Evolutionary conservation across 1,139 yeast genomes (phyloP), one percentile per base, ranked within the genome.

Genomic region (Eremothecium gossypii): DNA sequence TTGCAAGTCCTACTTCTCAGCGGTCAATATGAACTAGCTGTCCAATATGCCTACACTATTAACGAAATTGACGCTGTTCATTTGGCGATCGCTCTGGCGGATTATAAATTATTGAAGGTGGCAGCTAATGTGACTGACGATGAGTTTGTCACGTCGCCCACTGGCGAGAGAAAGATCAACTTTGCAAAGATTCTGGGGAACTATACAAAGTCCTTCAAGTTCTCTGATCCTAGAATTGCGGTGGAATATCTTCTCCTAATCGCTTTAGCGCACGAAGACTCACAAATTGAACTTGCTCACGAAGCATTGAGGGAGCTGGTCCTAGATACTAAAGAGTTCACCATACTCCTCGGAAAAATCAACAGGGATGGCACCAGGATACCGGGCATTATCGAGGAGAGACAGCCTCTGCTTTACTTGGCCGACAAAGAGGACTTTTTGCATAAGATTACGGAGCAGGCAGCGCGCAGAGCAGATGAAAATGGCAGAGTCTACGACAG

Each of bases 401-500:
- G 93, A 57, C 76, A 85, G 64, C 63, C 71, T n/a, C 68, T 91
- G 42, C 70, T 91, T 42, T 69, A 71, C 30, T 68, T 91, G 46
- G 66, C 68, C 7, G 72, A 78, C 51, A 74, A 73, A 46, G 65
- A 67, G 35, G 73, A 70, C 44, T 80, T 70, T 52, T 64, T 86
- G 41, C 72, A 74, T 41, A 76, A 77, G 45, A 86, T 91, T 37
- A 79, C 94, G 6, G 94, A 83, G 55, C 78, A 77, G 46, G 87
- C 95, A 26, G 97, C 97, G 1, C 71, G 73, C 41, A 79, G 77
- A 52, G 95, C 97, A 27, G 93, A 85, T 57, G 94, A 86, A 52
- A 97, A 87, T 58, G 97, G 97, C 3, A 74, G 96, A 54, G 72
- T 80, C 4, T 77, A 83, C 48, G 97, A 93, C 59, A 86, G 97